phyloP scores from a whole-genome alignment of 192 early-diverging fungal genomes.

The Cladochytrium replicatum region DNA sequence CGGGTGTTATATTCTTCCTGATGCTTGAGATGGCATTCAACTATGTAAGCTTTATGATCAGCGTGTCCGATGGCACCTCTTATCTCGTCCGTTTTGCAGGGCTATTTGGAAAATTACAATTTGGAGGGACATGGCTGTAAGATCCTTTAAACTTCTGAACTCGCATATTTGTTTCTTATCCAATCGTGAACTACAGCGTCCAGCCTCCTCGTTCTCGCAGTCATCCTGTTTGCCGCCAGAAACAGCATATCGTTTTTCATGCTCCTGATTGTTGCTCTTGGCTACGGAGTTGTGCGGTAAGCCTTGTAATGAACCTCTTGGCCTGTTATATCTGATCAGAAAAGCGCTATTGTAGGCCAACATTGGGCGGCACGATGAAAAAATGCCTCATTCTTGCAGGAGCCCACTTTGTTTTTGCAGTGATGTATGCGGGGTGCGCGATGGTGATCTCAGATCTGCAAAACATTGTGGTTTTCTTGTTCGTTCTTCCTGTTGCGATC shows the following conservation, averaged over 20 bases:
- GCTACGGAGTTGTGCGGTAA: constrained; percentile 91
- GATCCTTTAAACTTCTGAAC: constrained; percentile 1
- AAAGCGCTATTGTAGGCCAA: constrained; percentile 45
- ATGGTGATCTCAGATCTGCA: constrained; percentile 58
- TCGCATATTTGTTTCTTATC: neutral
- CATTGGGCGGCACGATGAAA: constrained; percentile 82
- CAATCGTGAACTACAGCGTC: constrained; percentile 23
- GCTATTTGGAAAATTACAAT: constrained; percentile 39
- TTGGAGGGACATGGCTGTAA: constrained; percentile 18
- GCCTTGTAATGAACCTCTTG: neutral
- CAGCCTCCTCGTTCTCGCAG: constrained; percentile 61
- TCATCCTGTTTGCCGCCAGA: constrained; percentile 75
- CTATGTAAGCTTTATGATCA: constrained; percentile 40
- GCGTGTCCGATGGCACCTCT: constrained; percentile 38
- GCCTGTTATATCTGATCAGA: neutral
- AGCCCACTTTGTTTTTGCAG: constrained; percentile 79
- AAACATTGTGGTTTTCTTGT: constrained; percentile 60
- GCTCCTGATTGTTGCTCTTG: constrained; percentile 87
- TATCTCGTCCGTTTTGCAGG: constrained; percentile 7
- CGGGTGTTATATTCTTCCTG: constrained; percentile 73
- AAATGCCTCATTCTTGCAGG: constrained; percentile 66
- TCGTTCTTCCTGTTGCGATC: constrained; percentile 76
- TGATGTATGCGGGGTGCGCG: constrained; percentile 75
- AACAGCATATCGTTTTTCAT: constrained; percentile 94
- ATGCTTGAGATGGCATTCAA: constrained; percentile 89